Conservation (phyloP, 2,329 filamentous ascomycete genomes). For the Clonostachys byssicola region DNA sequence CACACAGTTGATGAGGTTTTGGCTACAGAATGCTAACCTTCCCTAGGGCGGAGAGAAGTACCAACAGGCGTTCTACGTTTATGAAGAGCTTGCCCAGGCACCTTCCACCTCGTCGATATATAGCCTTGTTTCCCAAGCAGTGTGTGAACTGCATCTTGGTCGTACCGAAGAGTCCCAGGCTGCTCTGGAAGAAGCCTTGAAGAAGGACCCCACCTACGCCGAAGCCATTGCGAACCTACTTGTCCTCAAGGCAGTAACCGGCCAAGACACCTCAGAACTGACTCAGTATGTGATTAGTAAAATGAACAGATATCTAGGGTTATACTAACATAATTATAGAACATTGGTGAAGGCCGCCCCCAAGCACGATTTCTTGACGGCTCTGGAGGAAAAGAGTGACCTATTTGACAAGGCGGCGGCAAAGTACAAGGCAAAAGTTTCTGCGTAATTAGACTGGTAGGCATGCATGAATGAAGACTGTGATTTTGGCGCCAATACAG, state of each 20-base stretch:
- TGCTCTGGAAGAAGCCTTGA: constrained; percentile 75
- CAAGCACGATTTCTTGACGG: constrained; percentile 66
- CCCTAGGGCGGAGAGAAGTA: constrained; percentile 86
- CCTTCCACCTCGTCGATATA: constrained; percentile 73
- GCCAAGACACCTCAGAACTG: constrained; percentile 64
- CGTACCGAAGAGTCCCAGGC: constrained; percentile 84
- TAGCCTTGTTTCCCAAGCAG: constrained; percentile 80
- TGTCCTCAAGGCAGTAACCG: constrained; percentile 73
- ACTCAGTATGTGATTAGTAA: constrained; percentile 47
- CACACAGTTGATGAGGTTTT: neutral
- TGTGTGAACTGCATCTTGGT: constrained; percentile 87
- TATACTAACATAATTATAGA: constrained; percentile 23
- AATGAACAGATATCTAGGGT: neutral
- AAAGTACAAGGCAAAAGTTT: constrained; percentile 84
- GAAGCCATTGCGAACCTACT: constrained; percentile 80
- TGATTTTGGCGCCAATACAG: constrained; percentile 10
- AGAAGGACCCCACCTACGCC: constrained; percentile 66
- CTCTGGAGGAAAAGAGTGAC: constrained; percentile 80
- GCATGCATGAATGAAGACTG: constrained; percentile 13
- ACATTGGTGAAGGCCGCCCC: constrained; percentile 54
- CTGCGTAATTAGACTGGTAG: constrained; percentile 28
- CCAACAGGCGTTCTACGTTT: constrained; percentile 96
- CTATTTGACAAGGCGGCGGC: constrained; percentile 81
- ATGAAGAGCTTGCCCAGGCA: constrained; percentile 89
- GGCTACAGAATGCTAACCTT: constrained; percentile 14